Base-by-base conservation (phyloP, 2,329 filamentous ascomycete genomes). In the Furcasterigmium sp. region DNA sequence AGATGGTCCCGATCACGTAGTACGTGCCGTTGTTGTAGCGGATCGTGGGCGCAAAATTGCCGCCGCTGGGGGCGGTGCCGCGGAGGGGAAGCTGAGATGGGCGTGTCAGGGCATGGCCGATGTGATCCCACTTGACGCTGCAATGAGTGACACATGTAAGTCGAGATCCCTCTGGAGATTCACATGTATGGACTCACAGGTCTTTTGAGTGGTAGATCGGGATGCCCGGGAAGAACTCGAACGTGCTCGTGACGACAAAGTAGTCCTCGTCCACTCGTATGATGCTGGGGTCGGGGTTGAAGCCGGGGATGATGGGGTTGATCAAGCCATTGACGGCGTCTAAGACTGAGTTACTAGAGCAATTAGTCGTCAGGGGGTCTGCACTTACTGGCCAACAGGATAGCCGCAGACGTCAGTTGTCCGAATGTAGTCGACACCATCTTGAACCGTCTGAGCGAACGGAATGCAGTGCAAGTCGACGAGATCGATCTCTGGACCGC, bases 291-390 rank as follows among this genome's bases (percentile, higher is more conserved):
- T 50, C 47, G 5, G 47, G 47, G 25, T 50, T 50, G 39, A 50
- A 50, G 3, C 47, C 47, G 2, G 47, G 47, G 10, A 50, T 46
- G 14, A 50, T 50, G 4, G 47, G 47, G 13, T 50, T 50, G 10
- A 46, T 20, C 9, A 50, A 35, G 11, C 38, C 38, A 19, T 9
- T 19, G 20, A 41, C 39, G 20, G 20, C 8, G 6, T 19, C 39
- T 41, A 15, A 10, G 18, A 7, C 6, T 25, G 19, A 14, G 8
- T n/a, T n/a, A 14, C n/a, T 34, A 34, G n/a, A 34, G 7, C 8
- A 14, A 14, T n/a, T 29, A 29, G 26, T n/a, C n/a, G n/a, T 26
- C 23, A 26, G 23, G 23, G 7, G 7, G 11, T 26, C 23, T 26
- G 7, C 7, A 26, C 23, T 26, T 26, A 26, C 23, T 7, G 7